Evolutionary conservation across 1,284 basidiomycete species (phyloP), one percentile per base, ranked within the genome.

Genomic region (Fistulinella staudtii): DNA sequence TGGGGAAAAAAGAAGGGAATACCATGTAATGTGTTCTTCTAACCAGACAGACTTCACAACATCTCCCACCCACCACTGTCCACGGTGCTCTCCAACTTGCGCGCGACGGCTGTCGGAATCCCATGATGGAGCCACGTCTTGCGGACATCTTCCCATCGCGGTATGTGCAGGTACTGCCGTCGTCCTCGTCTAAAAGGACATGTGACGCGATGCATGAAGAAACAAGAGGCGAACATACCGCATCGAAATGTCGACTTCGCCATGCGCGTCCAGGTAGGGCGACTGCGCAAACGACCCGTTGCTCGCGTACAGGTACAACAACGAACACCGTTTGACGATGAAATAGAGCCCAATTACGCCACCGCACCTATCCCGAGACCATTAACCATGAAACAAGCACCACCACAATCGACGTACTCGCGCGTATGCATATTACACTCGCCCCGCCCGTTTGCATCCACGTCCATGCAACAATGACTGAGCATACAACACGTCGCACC

Each of bases 381-480:
- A 29, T 9, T 5, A 29, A 29, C 8, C 28, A 5, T 14, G 8
- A 5, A 8, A 8, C 5, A 10, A 29, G 14, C 8, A 8, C 28
- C 8, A 29, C n/a, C n/a, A n/a, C n/a, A n/a, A n/a, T 9, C 6
- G 11, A 82, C 92, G 67, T 64, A 96, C 89, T 90, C 86, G 75
- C 92, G 77, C 53, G 87, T 89, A 65, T 99, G 96, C 72, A 90
- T 81, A 65, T 98, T 99, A 67, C 95, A 98, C 64, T 99, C 96
- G 70, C 72, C 89, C 66, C 47, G 80, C 66, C 42, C 77, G 70
- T 71, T 72, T 36, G 72, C 66, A 33, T 91, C 85, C 20, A 70
- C 58, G 55, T 93, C 89, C 54, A 77, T 76, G 65, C 95, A 99
- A 61, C 95, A 99, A 57, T 94, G 88, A 53, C 89, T 90, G 61